Conservation (phyloP, 805 yeast species). For the Candida montana region DNA sequence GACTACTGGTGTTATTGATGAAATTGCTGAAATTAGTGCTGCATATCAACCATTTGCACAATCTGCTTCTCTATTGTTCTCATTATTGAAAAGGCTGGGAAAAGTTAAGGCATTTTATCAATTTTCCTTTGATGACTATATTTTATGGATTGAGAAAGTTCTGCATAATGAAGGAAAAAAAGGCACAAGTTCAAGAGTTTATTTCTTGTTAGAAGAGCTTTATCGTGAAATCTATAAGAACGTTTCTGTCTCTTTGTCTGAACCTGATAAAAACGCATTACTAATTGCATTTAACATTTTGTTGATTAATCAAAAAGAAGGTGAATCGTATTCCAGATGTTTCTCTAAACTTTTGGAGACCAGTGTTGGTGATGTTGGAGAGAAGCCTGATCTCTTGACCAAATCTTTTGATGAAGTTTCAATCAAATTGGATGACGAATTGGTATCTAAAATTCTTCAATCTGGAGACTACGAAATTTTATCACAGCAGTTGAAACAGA, state of each 20-base stretch:
- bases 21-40: slow-evolving; percentile 44
- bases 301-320: slow-evolving; percentile 18
- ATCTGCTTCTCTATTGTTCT: slow-evolving; percentile 47
- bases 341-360: slow-evolving; percentile 6
- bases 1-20: slow-evolving; percentile 47
- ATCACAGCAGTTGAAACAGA: not conserved
- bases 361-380: not conserved
- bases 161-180: slow-evolving; percentile 8
- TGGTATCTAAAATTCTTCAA: not conserved
- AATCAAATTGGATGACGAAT: not conserved
- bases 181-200: slow-evolving; percentile 18
- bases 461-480: not conserved
- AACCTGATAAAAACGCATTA: slow-evolving; percentile 22
- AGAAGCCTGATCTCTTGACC: not conserved
- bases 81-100: slow-evolving; percentile 38
- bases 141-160: slow-evolving; percentile 30
- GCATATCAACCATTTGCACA: slow-evolving; percentile 50
- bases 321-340: slow-evolving; percentile 14
- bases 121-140: slow-evolving; percentile 45
- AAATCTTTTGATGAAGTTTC: slow-evolving; percentile 13
- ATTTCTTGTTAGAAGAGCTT: slow-evolving; percentile 31
- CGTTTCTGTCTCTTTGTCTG: slow-evolving; percentile 40
- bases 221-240: slow-evolving; percentile 42
- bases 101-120: slow-evolving; percentile 50
- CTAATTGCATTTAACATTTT: slow-evolving; percentile 36